These are phyloP conservation scores for Hanseniaspora gamundiae DNA, from an alignment of 1,139 yeast species.

Conservation along the genomic window DNA sequence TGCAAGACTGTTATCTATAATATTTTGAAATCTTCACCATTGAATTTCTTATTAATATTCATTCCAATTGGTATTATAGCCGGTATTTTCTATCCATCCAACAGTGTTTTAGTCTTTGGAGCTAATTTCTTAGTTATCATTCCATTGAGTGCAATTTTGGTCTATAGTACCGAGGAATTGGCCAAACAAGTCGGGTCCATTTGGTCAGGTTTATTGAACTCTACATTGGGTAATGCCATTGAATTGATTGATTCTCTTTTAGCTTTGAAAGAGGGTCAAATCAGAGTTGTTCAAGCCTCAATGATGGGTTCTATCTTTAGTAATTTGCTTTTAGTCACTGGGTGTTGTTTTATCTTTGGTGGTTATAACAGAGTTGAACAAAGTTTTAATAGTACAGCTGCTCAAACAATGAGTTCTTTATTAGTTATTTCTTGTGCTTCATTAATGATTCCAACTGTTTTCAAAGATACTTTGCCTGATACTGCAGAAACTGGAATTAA, in stretches of 20 bases:
- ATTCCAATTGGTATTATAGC: constrained; percentile 82
- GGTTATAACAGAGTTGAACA: constrained; percentile 82
- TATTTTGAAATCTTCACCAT: constrained; percentile 54
- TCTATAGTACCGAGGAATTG: constrained; percentile 87
- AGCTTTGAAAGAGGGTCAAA: constrained; percentile 75
- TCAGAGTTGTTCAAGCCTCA: constrained; percentile 89
- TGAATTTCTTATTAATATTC: constrained; percentile 63
- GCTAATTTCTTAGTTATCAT: constrained; percentile 82
- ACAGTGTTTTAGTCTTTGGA: constrained; percentile 51
- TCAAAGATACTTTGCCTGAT: constrained; percentile 67
- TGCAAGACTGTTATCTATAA: constrained; percentile 11
- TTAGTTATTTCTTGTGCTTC: constrained; percentile 88
- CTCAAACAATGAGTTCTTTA: constrained; percentile 92
- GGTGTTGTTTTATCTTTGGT: constrained; percentile 92
- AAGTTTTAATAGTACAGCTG: constrained; percentile 86
- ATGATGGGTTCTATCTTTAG: constrained; percentile 92
- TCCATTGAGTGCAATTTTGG: constrained; percentile 82
- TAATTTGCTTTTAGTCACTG: constrained; percentile 75
- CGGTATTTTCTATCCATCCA: constrained; percentile 32
- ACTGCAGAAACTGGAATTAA: constrained; percentile 30
- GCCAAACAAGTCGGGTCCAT: constrained; percentile 81
- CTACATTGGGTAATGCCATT: constrained; percentile 90
- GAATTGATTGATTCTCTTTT: constrained; percentile 89
- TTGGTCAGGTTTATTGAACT: constrained; percentile 83
- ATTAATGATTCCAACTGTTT: constrained; percentile 87